Evolutionary conservation across 1,139 yeast species (phyloP), one percentile per base, ranked within the genome.

Genomic region (Taphrina confusa): DNA sequence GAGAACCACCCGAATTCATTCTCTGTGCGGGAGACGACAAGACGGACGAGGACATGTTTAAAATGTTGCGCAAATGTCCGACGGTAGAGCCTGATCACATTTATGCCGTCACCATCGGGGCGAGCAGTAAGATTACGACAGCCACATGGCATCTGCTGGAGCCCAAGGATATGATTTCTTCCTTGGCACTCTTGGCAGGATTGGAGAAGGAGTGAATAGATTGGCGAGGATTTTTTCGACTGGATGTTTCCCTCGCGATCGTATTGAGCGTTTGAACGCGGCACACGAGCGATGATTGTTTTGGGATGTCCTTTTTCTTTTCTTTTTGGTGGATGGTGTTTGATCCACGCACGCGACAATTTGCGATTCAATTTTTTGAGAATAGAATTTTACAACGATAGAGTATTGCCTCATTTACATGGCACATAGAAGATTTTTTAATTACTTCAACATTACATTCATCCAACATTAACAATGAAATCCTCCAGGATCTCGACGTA

Each of bases 11-110:
- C 0, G 96, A 87, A 68, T 92, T 94, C 69, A 81, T 87, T 54
- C 74, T 91, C 61, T 92, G 97, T 74, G 76, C 89, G 50, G 99
- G 99, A 51, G 99, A 92, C 72, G 99, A 92, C 72, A 79, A 85
- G 57, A 94, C 99, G 0, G 99, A 92, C 72, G 99, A 92, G 72
- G 98, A 92, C 70, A 62, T 92, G 99, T 92, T 92, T 73, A 79
- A 77, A 63, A 85, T 92, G 25, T 75, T 92, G 66, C 80, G 82
- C 63, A 76, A 75, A 3, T 81, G 85, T 65, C 90, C 85, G 66
- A 69, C 51, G 9, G 60, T 65, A 11, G 57, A 65, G 4, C 68
- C 68, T 12, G 72, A 73, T 4, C 70, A 75, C 28, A 77, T 87
- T 22, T 91, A 84, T 70, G 91, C 97, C 0, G 92, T 89, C 33